Conservation (phyloP, 2,329 filamentous ascomycete genomes). For the Aspergillus intermedius region DNA sequence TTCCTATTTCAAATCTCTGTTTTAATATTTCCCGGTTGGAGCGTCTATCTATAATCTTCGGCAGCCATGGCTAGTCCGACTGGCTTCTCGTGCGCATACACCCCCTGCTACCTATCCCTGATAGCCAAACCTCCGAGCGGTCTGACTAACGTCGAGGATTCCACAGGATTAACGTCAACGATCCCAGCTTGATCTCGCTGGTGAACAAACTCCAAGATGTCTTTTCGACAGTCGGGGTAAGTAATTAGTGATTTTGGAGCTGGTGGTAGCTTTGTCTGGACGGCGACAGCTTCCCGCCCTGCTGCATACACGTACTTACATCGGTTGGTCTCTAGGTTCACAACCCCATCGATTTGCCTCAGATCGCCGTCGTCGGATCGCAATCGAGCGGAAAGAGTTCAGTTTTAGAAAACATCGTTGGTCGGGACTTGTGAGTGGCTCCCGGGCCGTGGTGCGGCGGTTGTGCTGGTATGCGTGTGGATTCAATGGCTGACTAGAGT, state of each 20-base stretch:
- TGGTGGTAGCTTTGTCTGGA: not conserved
- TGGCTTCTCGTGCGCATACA: constrained; percentile 39
- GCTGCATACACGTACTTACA: constrained; percentile 16
- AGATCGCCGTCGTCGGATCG: constrained; percentile 96
- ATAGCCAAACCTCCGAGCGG: constrained; percentile 8
- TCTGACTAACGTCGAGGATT: constrained; percentile 18
- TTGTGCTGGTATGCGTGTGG: constrained; percentile 2
- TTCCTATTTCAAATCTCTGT: not conserved
- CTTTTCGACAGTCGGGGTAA: constrained; percentile 86
- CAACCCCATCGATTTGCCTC: constrained; percentile 97
- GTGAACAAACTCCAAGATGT: constrained; percentile 99
- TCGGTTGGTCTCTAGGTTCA: constrained; percentile 59
- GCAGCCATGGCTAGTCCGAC: constrained; percentile 41
- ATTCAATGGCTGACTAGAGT: constrained; percentile 19
- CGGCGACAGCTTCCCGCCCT: not conserved
- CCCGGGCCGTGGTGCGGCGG: constrained; percentile 8
- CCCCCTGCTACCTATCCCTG: constrained; percentile 17
- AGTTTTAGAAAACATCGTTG: constrained; percentile 96
- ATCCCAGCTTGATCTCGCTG: constrained; percentile 65
- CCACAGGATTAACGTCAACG: constrained; percentile 63
- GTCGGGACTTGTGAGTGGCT: constrained; percentile 83
- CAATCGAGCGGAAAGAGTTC: constrained; percentile 99
- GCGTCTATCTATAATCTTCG: constrained; percentile 12
- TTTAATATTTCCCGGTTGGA: constrained; percentile 2
- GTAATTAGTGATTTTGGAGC: constrained; percentile 26